Percentiles rank a stretch among this genome's conserved stretches.
These are phyloP conservation scores for Teunomyces panamensis DNA, from an alignment of 805 yeast species.

Conservation along the genomic window DNA sequence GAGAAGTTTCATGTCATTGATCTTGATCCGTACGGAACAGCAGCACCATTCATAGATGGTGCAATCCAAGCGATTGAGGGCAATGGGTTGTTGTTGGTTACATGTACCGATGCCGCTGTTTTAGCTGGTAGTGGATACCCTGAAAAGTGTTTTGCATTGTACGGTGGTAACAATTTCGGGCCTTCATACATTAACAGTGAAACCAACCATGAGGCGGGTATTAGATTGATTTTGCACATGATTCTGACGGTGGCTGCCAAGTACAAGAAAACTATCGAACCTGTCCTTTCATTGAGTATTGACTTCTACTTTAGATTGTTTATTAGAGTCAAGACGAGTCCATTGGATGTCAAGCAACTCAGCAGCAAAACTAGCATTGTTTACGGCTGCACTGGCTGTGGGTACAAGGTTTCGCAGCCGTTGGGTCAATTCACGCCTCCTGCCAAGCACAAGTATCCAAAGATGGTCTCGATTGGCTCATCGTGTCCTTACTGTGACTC, in stretches of 20 bases:
- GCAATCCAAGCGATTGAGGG: slow-evolving; percentile 83
- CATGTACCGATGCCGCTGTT: slow-evolving; percentile 96
- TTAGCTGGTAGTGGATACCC: slow-evolving; percentile 96
- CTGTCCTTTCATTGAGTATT: slow-evolving; percentile 78
- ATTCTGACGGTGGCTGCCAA: slow-evolving; percentile 84
- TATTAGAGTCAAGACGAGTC: slow-evolving; percentile 72
- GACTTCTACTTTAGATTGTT: slow-evolving; percentile 91
- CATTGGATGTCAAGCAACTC: slow-evolving; percentile 76
- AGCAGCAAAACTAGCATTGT: slow-evolving; percentile 75
- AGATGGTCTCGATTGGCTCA: slow-evolving; percentile 4
- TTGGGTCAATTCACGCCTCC: slow-evolving; percentile 58
- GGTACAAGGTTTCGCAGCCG: slow-evolving; percentile 64
- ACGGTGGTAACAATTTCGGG: slow-evolving; percentile 89
- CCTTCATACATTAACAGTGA: slow-evolving; percentile 52
- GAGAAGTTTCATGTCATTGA: slow-evolving; percentile 80
- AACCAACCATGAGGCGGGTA: slow-evolving; percentile 89
- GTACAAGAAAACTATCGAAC: slow-evolving; percentile 83
- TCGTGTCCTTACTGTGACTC: slow-evolving; percentile 74
- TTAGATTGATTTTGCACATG: slow-evolving; percentile 75
- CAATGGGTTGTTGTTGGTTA: slow-evolving; percentile 81
- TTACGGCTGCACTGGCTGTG: slow-evolving; percentile 87
- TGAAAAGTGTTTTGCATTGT: slow-evolving; percentile 91
- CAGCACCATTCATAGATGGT: slow-evolving; percentile 91
- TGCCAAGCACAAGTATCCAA: slow-evolving; percentile 55
- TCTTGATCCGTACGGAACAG: slow-evolving; percentile 97